Evolutionary conservation across 345 rosid species (phyloP), one percentile per base, ranked within the genome.

Genomic region (Arabis alpina): DNA sequence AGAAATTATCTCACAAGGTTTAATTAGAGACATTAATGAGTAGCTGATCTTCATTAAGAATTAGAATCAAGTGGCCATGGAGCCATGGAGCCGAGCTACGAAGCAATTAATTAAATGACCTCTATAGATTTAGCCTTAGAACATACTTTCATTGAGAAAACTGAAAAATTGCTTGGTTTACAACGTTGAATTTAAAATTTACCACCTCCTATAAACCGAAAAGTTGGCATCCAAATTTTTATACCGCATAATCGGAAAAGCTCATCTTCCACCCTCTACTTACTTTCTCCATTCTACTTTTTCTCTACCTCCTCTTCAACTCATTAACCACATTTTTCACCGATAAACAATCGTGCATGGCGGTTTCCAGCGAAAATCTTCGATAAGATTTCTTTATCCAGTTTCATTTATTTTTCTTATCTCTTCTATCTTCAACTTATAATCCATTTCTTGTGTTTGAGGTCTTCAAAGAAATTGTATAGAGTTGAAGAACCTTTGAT

Each of bases 61-160:
- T 14, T 36, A 56, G 28, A 56, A 37, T 19, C 30, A 39, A 57
- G 32, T 57, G 30, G 62, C 47, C 47, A 57, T 39, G n/a, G 15
- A 39, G 62, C 47, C 47, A 57, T 39, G n/a, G 15, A 39, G 47
- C 32, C 47, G 32, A 57, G 63, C 48, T 58, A 39, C 32, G 11
- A 58, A 39, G 11, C 48, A 58, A 23, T 58, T 58, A 39, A 23
- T 39, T 45, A 55, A 34, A 55, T 15, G 27, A 15, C 61, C 39
- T 55, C 61, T 55, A 54, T 7, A 34, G 43, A 55, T 34, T 55
- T 55, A 19, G 23, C 23, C 23, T 0, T 19, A 9, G 10, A 25
- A 12, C 13, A 9, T 32, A 32, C 8, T 32, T 4, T 32, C 40
- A 36, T 8, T 7, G 10, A 8, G 40, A 36, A 36, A 36, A 36